Base-by-base conservation (phyloP, 2,329 filamentous ascomycete species). In the Corniculantispora saksenae region DNA sequence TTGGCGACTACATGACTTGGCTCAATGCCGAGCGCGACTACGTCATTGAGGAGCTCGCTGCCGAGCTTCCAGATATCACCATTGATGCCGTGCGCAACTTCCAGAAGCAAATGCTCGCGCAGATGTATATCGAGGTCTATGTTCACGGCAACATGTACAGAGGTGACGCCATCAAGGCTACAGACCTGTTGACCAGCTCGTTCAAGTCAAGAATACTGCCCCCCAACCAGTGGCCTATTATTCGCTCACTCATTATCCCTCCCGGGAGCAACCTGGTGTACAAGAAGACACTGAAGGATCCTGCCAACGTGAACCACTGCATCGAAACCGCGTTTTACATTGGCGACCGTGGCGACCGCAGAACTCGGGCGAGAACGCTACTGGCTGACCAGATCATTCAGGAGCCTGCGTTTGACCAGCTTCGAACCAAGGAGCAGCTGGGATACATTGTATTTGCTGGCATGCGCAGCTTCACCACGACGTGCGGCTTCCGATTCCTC, bases 361-460 rank as follows among this genome's bases (percentile, higher is more conserved):
- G 78, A 7, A 77, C 91, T 15, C 87, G 93, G 21, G 91, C 94
- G 17, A 93, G 91, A 76, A 84, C 92, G 0, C 82, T 96, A 50
- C 83, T 99, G 7, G 84, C 97, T 50, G 91, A 92, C 29, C 95
- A 98, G 77, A 91, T 99, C 80, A 89, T 93, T 0, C 91, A 97
- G 64, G 95, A 99, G 79, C 94, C 94, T 4, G 91, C 91, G 10
- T 99, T 98, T 74, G 93, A 99, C 77, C 93, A 97, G 76, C 84
- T 99, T 9, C 88, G 95, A 58, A 98, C 95, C 51, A 97, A 98
- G 78, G 94, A 99, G 77, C 94, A 99, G 78, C 89, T 99, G 8
- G 95, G 95, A 15, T 99, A 99, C 71, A 92, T 99, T 61, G 94
- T 99, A 0, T 97, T 94, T 78, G 94, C 91, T 57, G 92, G 93